These are phyloP conservation scores for Sporormia fimetaria DNA, from an alignment of 495 filamentous ascomycete species.

Conservation along the genomic window DNA sequence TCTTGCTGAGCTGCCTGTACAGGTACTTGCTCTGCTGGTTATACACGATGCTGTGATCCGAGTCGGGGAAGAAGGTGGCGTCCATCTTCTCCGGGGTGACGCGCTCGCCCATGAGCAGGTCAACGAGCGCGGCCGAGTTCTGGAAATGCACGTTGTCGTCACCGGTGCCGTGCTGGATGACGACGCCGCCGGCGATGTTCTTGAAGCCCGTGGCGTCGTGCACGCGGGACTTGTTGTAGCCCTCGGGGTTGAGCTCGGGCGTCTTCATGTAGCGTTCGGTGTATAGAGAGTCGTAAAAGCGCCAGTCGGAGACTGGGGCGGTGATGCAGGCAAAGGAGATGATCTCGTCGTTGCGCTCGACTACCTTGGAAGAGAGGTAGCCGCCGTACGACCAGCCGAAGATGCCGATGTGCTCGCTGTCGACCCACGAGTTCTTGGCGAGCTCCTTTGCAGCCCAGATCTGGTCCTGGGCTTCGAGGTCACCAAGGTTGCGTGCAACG, in stretches of 20 bases:
- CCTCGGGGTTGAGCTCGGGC: constrained; percentile 36
- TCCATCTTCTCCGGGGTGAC: constrained; percentile 44
- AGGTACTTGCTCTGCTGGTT: constrained; percentile 37
- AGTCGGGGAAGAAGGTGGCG: constrained; percentile 44
- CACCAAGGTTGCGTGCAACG: constrained; percentile 41
- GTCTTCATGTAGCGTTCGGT: constrained; percentile 56
- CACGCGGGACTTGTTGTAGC: constrained; percentile 41
- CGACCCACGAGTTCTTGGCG: constrained; percentile 36
- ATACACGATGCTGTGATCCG: constrained; percentile 42
- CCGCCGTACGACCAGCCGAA: constrained; percentile 52
- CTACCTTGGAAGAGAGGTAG: constrained; percentile 45
- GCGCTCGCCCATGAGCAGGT: constrained; percentile 39
- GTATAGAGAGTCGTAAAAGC: constrained; percentile 53
- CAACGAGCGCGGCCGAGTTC: constrained; percentile 41
- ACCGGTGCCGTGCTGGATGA: constrained; percentile 46
- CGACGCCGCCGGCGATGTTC: constrained; percentile 40
- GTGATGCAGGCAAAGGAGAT: constrained; percentile 44
- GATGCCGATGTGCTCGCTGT: constrained; percentile 42
- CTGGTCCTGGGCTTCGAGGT: constrained; percentile 45
- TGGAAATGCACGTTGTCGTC: constrained; percentile 55
- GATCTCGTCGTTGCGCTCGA: constrained; percentile 41
- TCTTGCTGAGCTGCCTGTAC: constrained; percentile 42
- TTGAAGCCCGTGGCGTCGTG: constrained; percentile 39
- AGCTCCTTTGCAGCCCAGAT: constrained; percentile 43
- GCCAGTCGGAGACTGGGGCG: constrained; percentile 48